Conservation (phyloP, 352 stramenopile genomes). For the Pythium rishiriense region DNA sequence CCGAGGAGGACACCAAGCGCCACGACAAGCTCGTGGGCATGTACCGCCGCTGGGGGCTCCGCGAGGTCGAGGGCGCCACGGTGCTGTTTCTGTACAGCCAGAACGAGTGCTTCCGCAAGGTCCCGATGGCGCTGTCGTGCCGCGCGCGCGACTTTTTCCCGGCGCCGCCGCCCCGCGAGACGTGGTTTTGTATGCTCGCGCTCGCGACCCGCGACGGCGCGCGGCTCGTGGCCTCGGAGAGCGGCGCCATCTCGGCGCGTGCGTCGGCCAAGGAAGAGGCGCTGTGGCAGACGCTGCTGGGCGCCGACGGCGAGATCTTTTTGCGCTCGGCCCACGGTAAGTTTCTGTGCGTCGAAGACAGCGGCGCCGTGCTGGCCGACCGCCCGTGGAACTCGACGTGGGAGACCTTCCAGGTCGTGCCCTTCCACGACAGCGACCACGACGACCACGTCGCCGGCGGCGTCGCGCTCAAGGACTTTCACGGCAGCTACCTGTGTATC, state of each 20-base stretch:
- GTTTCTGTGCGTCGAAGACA: constrained; percentile 81
- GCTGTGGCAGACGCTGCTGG: constrained; percentile 78
- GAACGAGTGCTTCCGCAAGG: constrained; percentile 83
- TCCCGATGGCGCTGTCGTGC: constrained; percentile 70
- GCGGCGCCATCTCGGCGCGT: constrained; percentile 46
- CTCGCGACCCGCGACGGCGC: constrained; percentile 64
- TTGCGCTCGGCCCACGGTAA: constrained; percentile 79
- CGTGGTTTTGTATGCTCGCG: constrained; percentile 81
- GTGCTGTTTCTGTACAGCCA: constrained; percentile 85
- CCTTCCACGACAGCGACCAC: constrained; percentile 34
- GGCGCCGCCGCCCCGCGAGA: constrained; percentile 37
- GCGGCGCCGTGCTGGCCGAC: constrained; percentile 69
- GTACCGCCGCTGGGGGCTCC: constrained; percentile 75
- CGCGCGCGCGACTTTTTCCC: constrained; percentile 46
- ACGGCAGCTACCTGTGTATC: constrained; percentile 78
- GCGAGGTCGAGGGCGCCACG: constrained; percentile 50
- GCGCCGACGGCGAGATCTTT: constrained; percentile 56
- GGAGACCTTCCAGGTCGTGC: constrained; percentile 86
- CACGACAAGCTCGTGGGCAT: constrained; percentile 62
- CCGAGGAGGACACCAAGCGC: constrained; percentile 37
- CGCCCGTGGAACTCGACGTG: constrained; percentile 78
- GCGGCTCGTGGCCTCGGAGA: constrained; percentile 66
- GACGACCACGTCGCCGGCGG: constrained; percentile 25
- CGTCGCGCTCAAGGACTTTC: constrained; percentile 75
- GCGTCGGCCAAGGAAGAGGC: constrained; percentile 30